These are phyloP conservation scores for Colletotrichum sp. DNA, from an alignment of 2,329 filamentous ascomycete genomes.

Conservation along the genomic window DNA sequence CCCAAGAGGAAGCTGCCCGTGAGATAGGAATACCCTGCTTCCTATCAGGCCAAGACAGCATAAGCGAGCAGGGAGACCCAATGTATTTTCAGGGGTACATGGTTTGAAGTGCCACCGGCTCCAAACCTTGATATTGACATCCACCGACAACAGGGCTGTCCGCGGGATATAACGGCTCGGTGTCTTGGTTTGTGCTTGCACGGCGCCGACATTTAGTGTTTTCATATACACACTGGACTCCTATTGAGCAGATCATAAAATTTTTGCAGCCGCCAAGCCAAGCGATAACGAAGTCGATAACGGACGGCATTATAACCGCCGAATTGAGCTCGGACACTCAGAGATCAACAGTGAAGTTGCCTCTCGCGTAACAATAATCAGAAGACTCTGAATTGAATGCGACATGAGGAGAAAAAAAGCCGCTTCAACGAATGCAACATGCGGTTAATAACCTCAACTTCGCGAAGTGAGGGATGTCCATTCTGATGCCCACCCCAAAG, in stretches of 20 bases:
- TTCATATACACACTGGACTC: neutral
- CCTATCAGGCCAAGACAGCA: neutral
- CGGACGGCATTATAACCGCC: neutral
- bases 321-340: neutral
- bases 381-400: neutral
- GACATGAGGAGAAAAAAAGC: neutral
- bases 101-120: neutral
- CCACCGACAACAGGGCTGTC: neutral
- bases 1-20: neutral
- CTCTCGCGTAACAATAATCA: neutral
- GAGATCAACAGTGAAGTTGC: neutral
- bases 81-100: neutral
- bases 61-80: neutral
- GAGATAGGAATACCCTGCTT: neutral
- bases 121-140: neutral
- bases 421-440: neutral
- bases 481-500: neutral
- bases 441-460: neutral
- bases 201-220: neutral
- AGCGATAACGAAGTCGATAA: neutral
- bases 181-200: neutral
- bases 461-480: neutral
- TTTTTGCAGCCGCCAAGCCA: neutral
- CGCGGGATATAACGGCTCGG: neutral
- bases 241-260: neutral